Evolutionary conservation across 805 yeast species (phyloP).

Genomic region (Myxozyma neglecta): DNA sequence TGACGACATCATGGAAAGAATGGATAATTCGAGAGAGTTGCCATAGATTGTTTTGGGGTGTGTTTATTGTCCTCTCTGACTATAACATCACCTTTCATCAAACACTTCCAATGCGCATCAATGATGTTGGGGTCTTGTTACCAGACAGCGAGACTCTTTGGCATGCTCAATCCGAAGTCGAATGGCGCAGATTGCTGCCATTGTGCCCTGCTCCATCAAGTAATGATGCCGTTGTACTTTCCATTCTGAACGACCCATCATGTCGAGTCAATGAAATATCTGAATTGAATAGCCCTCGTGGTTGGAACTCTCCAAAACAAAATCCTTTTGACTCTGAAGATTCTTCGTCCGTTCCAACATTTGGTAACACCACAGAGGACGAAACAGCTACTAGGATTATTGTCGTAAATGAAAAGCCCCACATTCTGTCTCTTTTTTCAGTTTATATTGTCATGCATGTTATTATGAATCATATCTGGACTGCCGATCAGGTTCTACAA

Average conservation of each 20-base stretch:
- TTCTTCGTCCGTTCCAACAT: neutral
- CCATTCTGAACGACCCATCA: conserved; percentile 7
- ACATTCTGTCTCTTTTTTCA: conserved; percentile 10
- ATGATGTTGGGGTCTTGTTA: conserved; percentile 31
- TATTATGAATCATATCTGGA: conserved; percentile 20
- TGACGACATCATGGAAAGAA: conserved; percentile 9
- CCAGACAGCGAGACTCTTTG: conserved; percentile 34
- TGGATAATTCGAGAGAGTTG: conserved; percentile 17
- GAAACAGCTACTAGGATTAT: conserved; percentile 7
- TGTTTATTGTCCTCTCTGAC: conserved; percentile 13
- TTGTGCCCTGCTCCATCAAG: conserved; percentile 7
- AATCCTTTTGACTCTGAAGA: neutral
- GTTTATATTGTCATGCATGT: conserved; percentile 15
- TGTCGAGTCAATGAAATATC: conserved; percentile 4
- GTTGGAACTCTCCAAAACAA: neutral
- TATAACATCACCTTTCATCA: conserved; percentile 17
- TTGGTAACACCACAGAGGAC: conserved; percentile 3
- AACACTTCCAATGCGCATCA: conserved; percentile 4
- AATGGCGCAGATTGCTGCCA: conserved; percentile 13
- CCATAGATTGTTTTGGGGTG: conserved; percentile 18
- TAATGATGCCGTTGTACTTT: conserved; percentile 1
- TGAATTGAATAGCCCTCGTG: neutral
- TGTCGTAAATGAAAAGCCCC: conserved; percentile 6
- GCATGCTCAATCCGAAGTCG: conserved; percentile 29
- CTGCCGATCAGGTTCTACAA: conserved; percentile 13